phyloP scores from a whole-genome alignment of 192 early-diverging fungal genomes.

The Tieghemiomyces parasiticus region DNA sequence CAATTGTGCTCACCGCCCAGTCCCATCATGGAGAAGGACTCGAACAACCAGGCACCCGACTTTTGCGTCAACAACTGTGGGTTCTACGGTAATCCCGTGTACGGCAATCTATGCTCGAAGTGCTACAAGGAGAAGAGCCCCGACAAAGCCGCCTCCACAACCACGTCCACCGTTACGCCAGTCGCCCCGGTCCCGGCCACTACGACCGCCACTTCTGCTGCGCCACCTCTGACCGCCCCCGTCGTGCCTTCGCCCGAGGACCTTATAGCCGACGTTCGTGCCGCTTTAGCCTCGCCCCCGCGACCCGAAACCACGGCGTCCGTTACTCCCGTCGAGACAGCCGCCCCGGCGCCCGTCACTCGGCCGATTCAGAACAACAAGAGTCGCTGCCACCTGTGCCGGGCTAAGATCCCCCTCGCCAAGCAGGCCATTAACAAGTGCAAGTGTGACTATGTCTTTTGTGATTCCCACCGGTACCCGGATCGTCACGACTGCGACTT shows the following conservation, averaged over 20 bases:
- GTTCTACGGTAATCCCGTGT: slow-evolving; percentile 55
- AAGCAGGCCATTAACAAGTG: slow-evolving; percentile 69
- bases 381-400: slow-evolving; percentile 51
- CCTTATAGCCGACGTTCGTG: no score
- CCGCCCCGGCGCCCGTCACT: slow-evolving; percentile 24
- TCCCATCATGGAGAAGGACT: slow-evolving; percentile 49
- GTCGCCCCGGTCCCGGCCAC: not conserved
- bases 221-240: not conserved
- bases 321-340: slow-evolving; percentile 15
- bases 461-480: slow-evolving; percentile 53
- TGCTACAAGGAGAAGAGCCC: slow-evolving; percentile 51
- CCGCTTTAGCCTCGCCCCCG: no score
- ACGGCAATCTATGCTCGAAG: slow-evolving; percentile 62
- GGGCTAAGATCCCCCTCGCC: slow-evolving; percentile 55
- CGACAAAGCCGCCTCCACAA: slow-evolving; percentile 17
- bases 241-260: no score
- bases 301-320: no score
- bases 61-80: slow-evolving; percentile 55
- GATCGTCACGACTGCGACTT: slow-evolving; percentile 66
- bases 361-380: slow-evolving; percentile 40
- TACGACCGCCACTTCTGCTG: not conserved
- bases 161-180: slow-evolving; percentile 7
- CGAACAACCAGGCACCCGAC: slow-evolving; percentile 34
- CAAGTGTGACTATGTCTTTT: slow-evolving; percentile 60
- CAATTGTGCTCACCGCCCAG: not conserved